Percentiles rank a stretch among this genome's conserved stretches.
Evolutionary conservation across 1,284 basidiomycete genomes (phyloP).

Genomic region (Cryptococcus sp.): DNA sequence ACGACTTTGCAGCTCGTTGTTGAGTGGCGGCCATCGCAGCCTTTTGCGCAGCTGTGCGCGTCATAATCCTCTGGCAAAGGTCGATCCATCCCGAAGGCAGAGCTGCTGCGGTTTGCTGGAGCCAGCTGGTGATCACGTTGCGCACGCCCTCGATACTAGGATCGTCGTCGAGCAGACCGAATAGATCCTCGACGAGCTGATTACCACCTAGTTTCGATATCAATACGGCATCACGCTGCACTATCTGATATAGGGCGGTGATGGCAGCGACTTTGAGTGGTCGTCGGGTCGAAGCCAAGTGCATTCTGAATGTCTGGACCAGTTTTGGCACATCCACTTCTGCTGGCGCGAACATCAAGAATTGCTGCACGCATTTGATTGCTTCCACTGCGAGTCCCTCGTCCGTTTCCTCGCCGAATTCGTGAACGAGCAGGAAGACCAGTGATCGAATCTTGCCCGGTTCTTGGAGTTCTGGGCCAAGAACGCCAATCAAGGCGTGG

Average conservation of each 20-base stretch:
- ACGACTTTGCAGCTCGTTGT: constrained; percentile 41
- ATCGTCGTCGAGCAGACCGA: constrained; percentile 89
- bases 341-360: constrained; percentile 90
- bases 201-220: constrained; percentile 95
- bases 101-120: constrained; percentile 87
- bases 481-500: constrained; percentile 87
- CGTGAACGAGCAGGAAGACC: constrained; percentile 79
- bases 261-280: constrained; percentile 91
- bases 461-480: constrained; percentile 95
- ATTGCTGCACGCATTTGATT: constrained; percentile 93
- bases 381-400: constrained; percentile 89
- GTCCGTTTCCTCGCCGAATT: constrained; percentile 82
- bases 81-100: constrained; percentile 98
- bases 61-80: constrained; percentile 95
- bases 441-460: constrained; percentile 76
- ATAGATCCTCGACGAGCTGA: constrained; percentile 88
- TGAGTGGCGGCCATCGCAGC: constrained; percentile 56
- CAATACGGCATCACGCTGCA: constrained; percentile 87
- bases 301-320: constrained; percentile 69
- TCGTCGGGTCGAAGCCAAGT: constrained; percentile 75
- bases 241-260: constrained; percentile 93
- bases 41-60: constrained; percentile 57
- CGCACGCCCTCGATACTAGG: constrained; percentile 91
- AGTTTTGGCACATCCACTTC: constrained; percentile 76
- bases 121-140: constrained; percentile 92